Evolutionary conservation across 805 yeast genomes (phyloP).

Genomic region (Zygotorulaspora danielsina): DNA sequence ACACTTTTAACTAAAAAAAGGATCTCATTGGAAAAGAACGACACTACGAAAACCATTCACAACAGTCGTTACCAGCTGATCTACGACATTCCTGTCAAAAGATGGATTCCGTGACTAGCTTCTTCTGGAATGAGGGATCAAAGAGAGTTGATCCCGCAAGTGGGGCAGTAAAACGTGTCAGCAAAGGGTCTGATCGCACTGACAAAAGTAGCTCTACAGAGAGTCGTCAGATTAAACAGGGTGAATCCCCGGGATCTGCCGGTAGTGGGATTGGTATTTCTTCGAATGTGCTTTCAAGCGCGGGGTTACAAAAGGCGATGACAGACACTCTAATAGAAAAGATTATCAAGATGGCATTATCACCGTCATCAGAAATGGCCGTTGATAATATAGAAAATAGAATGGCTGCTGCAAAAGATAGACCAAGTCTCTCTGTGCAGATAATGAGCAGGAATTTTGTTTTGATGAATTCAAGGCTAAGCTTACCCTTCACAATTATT

Average conservation of each 20-base stretch:
- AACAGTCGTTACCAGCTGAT: background rate
- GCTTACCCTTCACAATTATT: constrained; percentile 56
- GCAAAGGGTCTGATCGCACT: constrained; percentile 2
- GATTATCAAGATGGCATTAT: constrained; percentile 66
- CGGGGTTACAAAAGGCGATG: constrained; percentile 37
- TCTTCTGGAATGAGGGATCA: constrained; percentile 29
- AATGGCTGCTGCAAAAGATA: constrained; percentile 51
- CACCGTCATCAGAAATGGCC: constrained; percentile 50
- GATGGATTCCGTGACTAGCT: constrained; percentile 19
- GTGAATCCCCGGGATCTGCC: background rate
- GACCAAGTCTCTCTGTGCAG: constrained; percentile 70
- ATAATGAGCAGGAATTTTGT: constrained; percentile 66
- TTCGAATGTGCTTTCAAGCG: constrained; percentile 12
- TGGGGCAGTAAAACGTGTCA: constrained; percentile 6
- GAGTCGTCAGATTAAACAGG: constrained; percentile 2
- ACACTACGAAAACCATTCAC: background rate
- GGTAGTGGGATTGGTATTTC: constrained; percentile 5
- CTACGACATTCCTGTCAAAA: background rate
- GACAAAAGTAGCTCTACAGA: constrained; percentile 5
- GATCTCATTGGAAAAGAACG: background rate
- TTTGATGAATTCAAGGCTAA: constrained; percentile 55
- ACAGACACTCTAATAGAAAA: constrained; percentile 72
- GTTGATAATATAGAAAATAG: constrained; percentile 47
- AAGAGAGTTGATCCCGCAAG: constrained; percentile 11
- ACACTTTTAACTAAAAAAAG: background rate